These are phyloP conservation scores for Aquilaria agallochum DNA, from an alignment of 441 rosid species.

Conservation along the genomic window DNA sequence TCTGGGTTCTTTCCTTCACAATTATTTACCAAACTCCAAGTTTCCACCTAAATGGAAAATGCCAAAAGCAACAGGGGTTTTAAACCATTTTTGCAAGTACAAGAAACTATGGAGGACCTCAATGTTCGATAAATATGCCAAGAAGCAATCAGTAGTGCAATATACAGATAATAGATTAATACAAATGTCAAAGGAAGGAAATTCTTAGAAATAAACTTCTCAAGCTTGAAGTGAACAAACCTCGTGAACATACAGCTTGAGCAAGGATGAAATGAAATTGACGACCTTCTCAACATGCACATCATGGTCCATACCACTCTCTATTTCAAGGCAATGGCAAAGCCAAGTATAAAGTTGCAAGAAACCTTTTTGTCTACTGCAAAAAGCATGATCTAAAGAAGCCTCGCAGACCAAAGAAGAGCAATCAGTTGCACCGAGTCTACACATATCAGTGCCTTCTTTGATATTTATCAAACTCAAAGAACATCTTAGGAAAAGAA, in stretches of 20 bases:
- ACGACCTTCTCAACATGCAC: slow-evolving; percentile 36
- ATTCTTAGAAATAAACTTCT: slow-evolving; percentile 8
- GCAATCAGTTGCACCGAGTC: slow-evolving; percentile 25
- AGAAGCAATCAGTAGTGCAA: not conserved
- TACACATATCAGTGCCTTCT: slow-evolving; percentile 31
- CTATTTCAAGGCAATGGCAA: slow-evolving; percentile 35
- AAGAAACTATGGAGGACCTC: too few relatives aligned
- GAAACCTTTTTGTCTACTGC: slow-evolving; percentile 42
- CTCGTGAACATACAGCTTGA: slow-evolving; percentile 73
- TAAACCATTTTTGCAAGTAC: too few relatives aligned
- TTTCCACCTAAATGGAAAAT: too few relatives aligned
- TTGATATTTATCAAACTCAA: slow-evolving; percentile 41
- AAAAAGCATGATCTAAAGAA: slow-evolving; percentile 20
- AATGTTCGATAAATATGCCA: too few relatives aligned
- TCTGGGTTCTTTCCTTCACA: too few relatives aligned
- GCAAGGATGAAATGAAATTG: slow-evolving; percentile 56
- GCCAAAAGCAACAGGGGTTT: too few relatives aligned
- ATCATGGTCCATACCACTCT: slow-evolving; percentile 25
- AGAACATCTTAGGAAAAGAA: slow-evolving; percentile 72
- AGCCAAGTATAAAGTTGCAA: slow-evolving; percentile 65
- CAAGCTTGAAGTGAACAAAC: slow-evolving; percentile 30
- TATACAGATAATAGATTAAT: not conserved
- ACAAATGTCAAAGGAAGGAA: not conserved
- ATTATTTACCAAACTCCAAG: too few relatives aligned
- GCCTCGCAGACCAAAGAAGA: slow-evolving; percentile 22